Percentiles rank a stretch among this genome's conserved stretches.
phyloP scores from a whole-genome alignment of 1,284 basidiomycete species.

The Leccinum subrobustum region DNA sequence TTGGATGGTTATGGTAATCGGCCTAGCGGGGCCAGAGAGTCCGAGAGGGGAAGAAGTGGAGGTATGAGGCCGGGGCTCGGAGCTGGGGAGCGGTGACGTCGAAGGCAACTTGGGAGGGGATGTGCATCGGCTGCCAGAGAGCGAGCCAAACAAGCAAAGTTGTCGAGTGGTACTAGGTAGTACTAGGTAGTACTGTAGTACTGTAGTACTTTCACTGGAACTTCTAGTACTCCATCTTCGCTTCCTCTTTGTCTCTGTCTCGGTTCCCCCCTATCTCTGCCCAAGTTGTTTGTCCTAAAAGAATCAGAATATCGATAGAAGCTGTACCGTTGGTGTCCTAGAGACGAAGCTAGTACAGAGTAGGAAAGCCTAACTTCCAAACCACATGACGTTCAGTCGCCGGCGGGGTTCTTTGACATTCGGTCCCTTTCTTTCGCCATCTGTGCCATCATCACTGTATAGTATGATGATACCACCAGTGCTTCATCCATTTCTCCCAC shows the following conservation, averaged over 20 bases:
- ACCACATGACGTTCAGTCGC: neutral
- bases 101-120: neutral
- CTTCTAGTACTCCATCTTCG: neutral
- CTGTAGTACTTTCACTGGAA: neutral
- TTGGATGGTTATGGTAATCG: neutral
- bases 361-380: constrained; percentile 4
- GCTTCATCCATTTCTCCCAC: neutral
- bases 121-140: neutral
- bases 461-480: too few relatives aligned
- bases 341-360: constrained; percentile 4
- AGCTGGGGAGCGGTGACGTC: neutral
- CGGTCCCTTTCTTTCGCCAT: neutral
- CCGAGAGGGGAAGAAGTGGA: neutral
- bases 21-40: neutral
- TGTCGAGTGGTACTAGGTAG: neutral
- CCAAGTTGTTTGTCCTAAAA: neutral
- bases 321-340: constrained; percentile 19
- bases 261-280: neutral
- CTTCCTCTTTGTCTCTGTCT: neutral
- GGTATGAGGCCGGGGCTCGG: neutral
- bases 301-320: neutral
- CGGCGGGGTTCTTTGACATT: neutral
- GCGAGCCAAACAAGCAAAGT: neutral
- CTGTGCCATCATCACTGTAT: neutral
- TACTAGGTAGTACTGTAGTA: too few relatives aligned